phyloP scores from a whole-genome alignment of 1,139 yeast species.

The Suhomyces maxii region DNA sequence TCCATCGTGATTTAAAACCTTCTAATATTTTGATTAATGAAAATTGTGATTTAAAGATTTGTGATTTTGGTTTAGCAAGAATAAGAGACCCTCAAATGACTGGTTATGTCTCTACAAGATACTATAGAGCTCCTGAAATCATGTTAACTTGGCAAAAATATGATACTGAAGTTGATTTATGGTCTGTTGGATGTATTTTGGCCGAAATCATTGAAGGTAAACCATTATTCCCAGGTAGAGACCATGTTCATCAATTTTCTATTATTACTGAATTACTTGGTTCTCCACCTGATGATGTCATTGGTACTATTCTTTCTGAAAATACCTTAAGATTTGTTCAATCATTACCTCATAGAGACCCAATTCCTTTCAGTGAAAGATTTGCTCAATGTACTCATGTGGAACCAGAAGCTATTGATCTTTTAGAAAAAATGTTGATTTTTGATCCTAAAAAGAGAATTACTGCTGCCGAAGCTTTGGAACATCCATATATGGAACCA shows the following conservation, averaged over 20 bases:
- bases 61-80: constrained; percentile 68
- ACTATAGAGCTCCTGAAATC: constrained; percentile 97
- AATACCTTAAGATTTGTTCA: constrained; percentile 93
- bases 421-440: constrained; percentile 84
- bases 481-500: constrained; percentile 93
- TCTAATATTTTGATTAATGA: constrained; percentile 30
- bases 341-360: constrained; percentile 89
- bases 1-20: constrained; percentile 31
- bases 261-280: constrained; percentile 95
- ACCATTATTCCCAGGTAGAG: constrained; percentile 97
- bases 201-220: constrained; percentile 99
- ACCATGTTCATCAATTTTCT: constrained; percentile 96
- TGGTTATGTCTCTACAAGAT: constrained; percentile 94
- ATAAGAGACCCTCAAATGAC: constrained; percentile 99
- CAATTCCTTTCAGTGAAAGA: constrained; percentile 81
- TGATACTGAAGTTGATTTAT: constrained; percentile 97
- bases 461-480: constrained; percentile 85
- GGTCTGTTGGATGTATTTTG: constrained; percentile 99
- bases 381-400: constrained; percentile 68
- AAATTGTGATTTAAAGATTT: constrained; percentile 31
- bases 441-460: constrained; percentile 94
- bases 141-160: constrained; percentile 99
- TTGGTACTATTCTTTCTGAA: constrained; percentile 93
- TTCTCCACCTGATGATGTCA: constrained; percentile 94
- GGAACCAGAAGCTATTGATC: constrained; percentile 90